These are phyloP conservation scores for Hypoxylon trugodes DNA, from an alignment of 495 filamentous ascomycete species.

Conservation along the genomic window DNA sequence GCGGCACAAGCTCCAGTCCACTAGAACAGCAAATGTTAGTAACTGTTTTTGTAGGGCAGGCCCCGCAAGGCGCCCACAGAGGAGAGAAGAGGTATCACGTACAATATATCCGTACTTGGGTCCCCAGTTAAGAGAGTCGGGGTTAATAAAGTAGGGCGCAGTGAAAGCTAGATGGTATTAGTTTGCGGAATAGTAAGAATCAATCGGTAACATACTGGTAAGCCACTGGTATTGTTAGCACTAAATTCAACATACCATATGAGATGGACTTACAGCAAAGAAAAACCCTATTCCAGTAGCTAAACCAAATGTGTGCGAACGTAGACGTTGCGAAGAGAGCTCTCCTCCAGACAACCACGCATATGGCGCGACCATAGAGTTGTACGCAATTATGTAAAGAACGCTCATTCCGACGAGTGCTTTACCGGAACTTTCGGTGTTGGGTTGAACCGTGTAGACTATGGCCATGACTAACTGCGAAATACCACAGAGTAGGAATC, in stretches of 20 bases:
- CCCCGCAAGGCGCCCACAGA: no score
- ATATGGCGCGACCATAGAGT: constrained; percentile 63
- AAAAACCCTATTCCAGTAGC: constrained; percentile 63
- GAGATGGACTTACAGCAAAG: constrained; percentile 44
- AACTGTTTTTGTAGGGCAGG: no score
- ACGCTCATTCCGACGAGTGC: constrained; percentile 63
- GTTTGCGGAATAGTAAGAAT: background rate
- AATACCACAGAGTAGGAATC: constrained; percentile 62
- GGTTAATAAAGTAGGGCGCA: constrained; percentile 70
- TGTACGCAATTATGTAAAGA: constrained; percentile 66
- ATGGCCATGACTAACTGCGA: constrained; percentile 63
- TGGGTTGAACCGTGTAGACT: constrained; percentile 60
- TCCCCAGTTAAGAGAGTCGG: constrained; percentile 62
- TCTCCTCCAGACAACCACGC: constrained; percentile 70
- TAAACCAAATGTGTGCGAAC: constrained; percentile 65
- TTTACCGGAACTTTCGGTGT: constrained; percentile 57
- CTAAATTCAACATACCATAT: background rate
- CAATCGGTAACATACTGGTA: constrained; percentile 45
- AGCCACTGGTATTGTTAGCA: constrained; percentile 53
- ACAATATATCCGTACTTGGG: constrained; percentile 66
- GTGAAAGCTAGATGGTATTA: constrained; percentile 55
- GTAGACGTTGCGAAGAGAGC: constrained; percentile 62
- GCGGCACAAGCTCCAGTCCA: constrained; percentile 54
- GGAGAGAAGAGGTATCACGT: no score
- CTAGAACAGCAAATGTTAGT: no score